phyloP scores from a whole-genome alignment of 2,329 filamentous ascomycete species.

The Colletotrichum australisinense region DNA sequence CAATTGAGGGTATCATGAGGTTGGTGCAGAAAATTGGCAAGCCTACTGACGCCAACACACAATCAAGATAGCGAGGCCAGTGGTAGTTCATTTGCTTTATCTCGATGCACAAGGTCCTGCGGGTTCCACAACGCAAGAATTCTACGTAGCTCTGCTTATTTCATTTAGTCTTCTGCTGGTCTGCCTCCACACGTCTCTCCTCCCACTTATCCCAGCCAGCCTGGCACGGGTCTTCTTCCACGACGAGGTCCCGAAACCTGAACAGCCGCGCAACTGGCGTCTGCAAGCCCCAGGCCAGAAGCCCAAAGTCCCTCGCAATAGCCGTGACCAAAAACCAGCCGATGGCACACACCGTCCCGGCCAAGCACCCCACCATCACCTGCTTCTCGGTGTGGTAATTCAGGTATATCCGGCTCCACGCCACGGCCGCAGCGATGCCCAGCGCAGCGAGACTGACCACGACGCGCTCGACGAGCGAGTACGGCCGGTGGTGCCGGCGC shows the following conservation, averaged over 20 bases:
- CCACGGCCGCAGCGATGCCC: slow-evolving; percentile 74
- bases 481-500: slow-evolving; percentile 53
- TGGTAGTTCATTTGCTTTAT: background rate
- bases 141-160: background rate
- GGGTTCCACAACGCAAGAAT: background rate
- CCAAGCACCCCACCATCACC: slow-evolving; percentile 81
- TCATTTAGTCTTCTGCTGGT: slow-evolving; percentile 44
- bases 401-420: slow-evolving; percentile 87
- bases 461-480: slow-evolving; percentile 71
- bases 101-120: background rate
- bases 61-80: too few species aligned
- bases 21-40: too few species aligned
- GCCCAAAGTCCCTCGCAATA: slow-evolving; percentile 73
- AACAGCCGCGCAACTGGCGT: slow-evolving; percentile 72
- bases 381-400: slow-evolving; percentile 92
- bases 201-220: slow-evolving; percentile 96
- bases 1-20: too few species aligned
- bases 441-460: slow-evolving; percentile 66
- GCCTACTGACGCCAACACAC: too few species aligned
- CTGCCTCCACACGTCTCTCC: slow-evolving; percentile 53
- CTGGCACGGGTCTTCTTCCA: slow-evolving; percentile 89
- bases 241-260: slow-evolving; percentile 83
- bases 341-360: slow-evolving; percentile 77
- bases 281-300: slow-evolving; percentile 79
- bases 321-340: slow-evolving; percentile 83